Base-by-base conservation (phyloP, 1,139 yeast species). In the Candida mesenterica region DNA sequence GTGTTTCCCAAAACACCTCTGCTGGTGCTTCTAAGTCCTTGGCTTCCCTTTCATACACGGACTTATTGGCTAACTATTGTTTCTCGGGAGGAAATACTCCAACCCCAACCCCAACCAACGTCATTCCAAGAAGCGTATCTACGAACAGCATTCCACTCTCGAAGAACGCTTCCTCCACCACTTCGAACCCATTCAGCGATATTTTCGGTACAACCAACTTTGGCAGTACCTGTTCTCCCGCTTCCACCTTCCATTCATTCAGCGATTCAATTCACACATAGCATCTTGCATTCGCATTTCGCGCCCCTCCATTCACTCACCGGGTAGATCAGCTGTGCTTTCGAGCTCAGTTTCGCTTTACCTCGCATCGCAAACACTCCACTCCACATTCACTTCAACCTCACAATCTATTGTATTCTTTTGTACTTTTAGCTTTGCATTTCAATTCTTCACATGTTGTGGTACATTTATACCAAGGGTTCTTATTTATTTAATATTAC, bases 241-340 rank as follows among this genome's bases (percentile, higher is more conserved):
- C 60, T 12, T 56, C 62, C 15, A 50, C 64, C 16, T 55, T 61
- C 43, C 62, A 61, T 34, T 54, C 61, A n/a, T 55, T 59, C 30
- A 58, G 63, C 40, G 66, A 61, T 43, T 58, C 63, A 22, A 58
- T 61, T 42, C 62, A 61, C 42, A 60, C 49, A 38, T 60, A 36
- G 28, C 28, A 25, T 17, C 23, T 19, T 26, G 34, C 34, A 32
- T 24, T 31, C 10, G n/a, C n/a, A n/a, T n/a, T n/a, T n/a, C n/a
- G n/a, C 23, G 23, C 23, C 7, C 23, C 7, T 10, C 7, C 23
- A 19, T 19, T 19, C 10, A 19, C 23, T 10, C 7, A 19, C 12
- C 26, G n/a, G n/a, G n/a, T n/a, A n/a, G n/a, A n/a, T n/a, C n/a
- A n/a, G n/a, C n/a, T n/a, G n/a, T n/a, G n/a, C n/a, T n/a, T n/a